phyloP scores from a whole-genome alignment of 78 protist species.

The Isochrysis galbana region DNA sequence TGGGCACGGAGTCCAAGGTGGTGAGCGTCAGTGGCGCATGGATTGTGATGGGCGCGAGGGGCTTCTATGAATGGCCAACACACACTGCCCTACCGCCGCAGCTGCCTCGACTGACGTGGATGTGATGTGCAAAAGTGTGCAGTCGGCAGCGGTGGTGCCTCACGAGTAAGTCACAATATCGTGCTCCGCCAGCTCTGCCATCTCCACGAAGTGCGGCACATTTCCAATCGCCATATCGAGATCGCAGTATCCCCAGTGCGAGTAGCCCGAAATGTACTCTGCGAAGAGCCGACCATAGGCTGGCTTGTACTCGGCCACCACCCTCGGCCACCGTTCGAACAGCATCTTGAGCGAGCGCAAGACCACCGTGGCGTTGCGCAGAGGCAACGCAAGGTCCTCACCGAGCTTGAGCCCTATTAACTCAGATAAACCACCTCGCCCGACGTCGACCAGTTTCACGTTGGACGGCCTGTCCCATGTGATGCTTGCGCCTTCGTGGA shows the following conservation, averaged over 20 bases:
- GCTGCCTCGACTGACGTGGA: no score
- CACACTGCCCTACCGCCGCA: no score
- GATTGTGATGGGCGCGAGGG: no score
- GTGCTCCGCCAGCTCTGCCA: background rate
- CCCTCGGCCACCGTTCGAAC: background rate
- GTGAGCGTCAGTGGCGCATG: no score
- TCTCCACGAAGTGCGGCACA: background rate
- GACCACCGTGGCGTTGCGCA: background rate
- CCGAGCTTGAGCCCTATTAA: background rate
- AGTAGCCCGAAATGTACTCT: background rate
- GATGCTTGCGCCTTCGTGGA: background rate
- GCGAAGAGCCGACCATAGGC: background rate
- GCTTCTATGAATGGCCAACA: no score
- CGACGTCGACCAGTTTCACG: background rate
- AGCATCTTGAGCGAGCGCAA: background rate
- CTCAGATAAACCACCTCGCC: background rate
- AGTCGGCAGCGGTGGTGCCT: no score
- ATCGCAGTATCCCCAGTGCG: background rate
- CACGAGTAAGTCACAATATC: background rate
- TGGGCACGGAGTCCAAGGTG: no score
- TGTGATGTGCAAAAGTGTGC: no score
- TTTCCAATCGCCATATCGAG: background rate
- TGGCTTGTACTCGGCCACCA: slow-evolving; percentile 21
- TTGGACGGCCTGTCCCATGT: background rate
- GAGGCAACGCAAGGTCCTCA: background rate